Percentiles rank a stretch among this genome's conserved stretches.
phyloP scores from a whole-genome alignment of 495 filamentous ascomycete genomes.

The Penicillium angulare region DNA sequence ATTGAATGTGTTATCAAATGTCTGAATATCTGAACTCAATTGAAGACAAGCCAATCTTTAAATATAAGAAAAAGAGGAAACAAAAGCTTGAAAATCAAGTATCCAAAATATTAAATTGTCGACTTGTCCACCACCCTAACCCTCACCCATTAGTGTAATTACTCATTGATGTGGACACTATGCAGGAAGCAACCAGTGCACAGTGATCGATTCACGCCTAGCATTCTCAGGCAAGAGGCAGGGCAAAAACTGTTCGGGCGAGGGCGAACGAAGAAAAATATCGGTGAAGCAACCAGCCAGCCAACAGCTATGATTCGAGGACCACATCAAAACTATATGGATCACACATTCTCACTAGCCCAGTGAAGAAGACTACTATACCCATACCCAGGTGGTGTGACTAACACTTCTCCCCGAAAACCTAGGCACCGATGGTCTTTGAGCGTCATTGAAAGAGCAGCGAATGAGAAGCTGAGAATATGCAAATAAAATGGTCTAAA shows the following conservation, averaged over 20 bases:
- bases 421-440: background rate
- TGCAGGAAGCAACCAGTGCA: background rate
- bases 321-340: too few relatives aligned
- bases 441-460: background rate
- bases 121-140: background rate
- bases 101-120: too few relatives aligned
- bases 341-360: background rate
- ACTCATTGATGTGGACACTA: too few relatives aligned
- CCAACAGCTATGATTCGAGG: too few relatives aligned
- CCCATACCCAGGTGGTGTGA: background rate
- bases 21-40: background rate
- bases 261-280: background rate
- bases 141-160: background rate
- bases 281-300: background rate
- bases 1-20: background rate
- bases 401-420: background rate
- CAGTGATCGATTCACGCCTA: background rate
- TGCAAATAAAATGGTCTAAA: too few relatives aligned
- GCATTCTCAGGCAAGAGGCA: background rate
- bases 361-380: background rate
- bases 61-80: background rate
- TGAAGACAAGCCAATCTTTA: background rate
- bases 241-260: background rate
- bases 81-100: too few relatives aligned
- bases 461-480: too few relatives aligned